Conservation (phyloP, 345 rosid genomes). For the Mangifera indica region DNA sequence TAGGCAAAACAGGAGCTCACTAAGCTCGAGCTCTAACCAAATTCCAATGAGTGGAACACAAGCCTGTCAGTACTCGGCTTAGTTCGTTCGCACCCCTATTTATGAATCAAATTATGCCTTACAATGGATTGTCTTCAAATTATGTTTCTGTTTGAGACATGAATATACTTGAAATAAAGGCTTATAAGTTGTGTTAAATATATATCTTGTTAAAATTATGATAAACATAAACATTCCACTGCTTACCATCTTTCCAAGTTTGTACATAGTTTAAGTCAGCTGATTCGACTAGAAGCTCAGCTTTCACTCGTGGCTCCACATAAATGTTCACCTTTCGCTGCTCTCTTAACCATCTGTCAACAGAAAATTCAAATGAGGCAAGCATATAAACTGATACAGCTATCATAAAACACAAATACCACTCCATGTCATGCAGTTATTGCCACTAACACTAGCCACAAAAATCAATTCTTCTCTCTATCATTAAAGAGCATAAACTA, state of each 20-base stretch:
- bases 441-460: background rate
- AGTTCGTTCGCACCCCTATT: no score
- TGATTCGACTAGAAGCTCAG: slow-evolving; percentile 80
- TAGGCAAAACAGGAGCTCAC: no score
- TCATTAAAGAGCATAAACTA: slow-evolving; percentile 3
- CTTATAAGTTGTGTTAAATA: background rate
- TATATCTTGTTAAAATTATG: background rate
- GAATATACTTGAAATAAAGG: background rate
- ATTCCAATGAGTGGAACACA: no score
- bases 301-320: slow-evolving; percentile 83
- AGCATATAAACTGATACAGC: background rate
- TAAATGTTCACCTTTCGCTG: slow-evolving; percentile 64
- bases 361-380: slow-evolving; percentile 19
- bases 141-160: background rate
- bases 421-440: background rate
- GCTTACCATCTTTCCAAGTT: slow-evolving; percentile 94
- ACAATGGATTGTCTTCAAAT: background rate
- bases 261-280: slow-evolving; percentile 67
- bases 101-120: background rate
- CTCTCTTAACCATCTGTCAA: slow-evolving; percentile 83
- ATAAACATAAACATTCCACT: background rate
- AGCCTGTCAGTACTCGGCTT: no score
- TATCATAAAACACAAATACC: background rate
- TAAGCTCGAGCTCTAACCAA: no score
- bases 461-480: background rate